phyloP scores from a whole-genome alignment of 768 basidiomycete species.

The Leccinum aurantiacum region DNA sequence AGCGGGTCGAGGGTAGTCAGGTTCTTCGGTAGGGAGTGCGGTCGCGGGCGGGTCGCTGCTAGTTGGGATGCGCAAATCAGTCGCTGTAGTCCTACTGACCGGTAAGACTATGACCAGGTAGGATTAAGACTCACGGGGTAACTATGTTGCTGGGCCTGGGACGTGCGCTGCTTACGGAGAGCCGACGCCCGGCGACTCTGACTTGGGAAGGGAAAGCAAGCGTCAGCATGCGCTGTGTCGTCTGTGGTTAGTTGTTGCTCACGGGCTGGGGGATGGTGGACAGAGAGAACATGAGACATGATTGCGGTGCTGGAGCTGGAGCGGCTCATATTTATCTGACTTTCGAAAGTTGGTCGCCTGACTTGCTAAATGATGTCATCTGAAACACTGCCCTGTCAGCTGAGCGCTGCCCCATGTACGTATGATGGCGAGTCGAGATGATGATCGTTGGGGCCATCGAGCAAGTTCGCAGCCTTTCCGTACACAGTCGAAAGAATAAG shows the following conservation, averaged over 20 bases:
- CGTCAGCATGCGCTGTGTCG: neutral
- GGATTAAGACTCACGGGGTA: conserved; percentile 25
- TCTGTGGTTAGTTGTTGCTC: conserved; percentile 19
- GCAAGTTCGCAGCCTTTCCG: neutral
- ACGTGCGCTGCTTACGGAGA: conserved; percentile 42
- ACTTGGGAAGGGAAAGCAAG: conserved; percentile 15
- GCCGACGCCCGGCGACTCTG: conserved; percentile 51
- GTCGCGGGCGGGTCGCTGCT: neutral
- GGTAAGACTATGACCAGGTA: neutral
- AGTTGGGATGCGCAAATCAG: neutral
- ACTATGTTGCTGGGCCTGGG: conserved; percentile 34
- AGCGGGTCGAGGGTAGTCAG: conserved; percentile 58
- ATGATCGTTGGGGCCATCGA: neutral
- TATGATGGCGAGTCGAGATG: neutral
- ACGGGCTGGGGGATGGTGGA: conserved; percentile 52
- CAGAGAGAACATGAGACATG: conserved; percentile 29
- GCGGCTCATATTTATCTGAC: neutral
- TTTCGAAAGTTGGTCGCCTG: neutral
- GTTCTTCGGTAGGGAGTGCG: conserved; percentile 18
- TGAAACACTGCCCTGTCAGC: neutral
- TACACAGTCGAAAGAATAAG: too few species aligned
- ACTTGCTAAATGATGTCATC: neutral
- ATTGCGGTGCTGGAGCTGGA: conserved; percentile 17
- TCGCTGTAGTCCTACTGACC: neutral
- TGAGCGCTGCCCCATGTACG: neutral